Evolutionary conservation across 2,329 filamentous ascomycete genomes (phyloP), one percentile per base, ranked within the genome.

Genomic region (Claviceps africana): DNA sequence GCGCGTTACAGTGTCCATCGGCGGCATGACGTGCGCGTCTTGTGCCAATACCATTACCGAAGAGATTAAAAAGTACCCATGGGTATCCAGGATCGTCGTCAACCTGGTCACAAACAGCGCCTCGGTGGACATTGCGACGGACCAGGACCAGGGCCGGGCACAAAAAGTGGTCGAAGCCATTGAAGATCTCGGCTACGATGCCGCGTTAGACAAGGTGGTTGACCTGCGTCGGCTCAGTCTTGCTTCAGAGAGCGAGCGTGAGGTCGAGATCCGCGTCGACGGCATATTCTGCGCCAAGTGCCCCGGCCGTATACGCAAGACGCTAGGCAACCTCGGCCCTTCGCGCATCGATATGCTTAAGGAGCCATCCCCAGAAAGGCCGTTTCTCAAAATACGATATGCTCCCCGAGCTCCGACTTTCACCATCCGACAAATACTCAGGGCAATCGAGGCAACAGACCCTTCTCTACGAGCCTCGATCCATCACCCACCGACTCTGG

Each of bases 401-500:
- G 71, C 71, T 0, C 88, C 90, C 0, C 64, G 77, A 2, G 73
- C 81, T 3, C 86, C 88, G 0, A 62, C 59, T 1, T 79, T 95
- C 60, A 95, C 87, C 0, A 78, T 95, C 57, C 79, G 91, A 48
- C 76, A 79, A 8, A 86, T 96, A 43, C 70, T 94, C 13, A 69
- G 72, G 13, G 75, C 79, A 1, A 85, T 96, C 49, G 73, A 80
- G 51, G 74, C 75, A 5, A 74, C 79, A 6, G 85, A 95, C 59
- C 69, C 76, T 1, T 77, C 73, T 0, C 85, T 95, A 55, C 71
- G 70, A 28, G 79, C 83, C 1, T 81, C 77, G 2, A 78, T 96
- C 13, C 83, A 88, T 62, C 87, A 91, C 56, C 83, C 87, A 0
- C 86, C 86, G 0, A 89, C 84, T 0, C 76, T 95, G 4, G 90